A percentile compares a stretch with the other conserved stretches of the same genome.
Evolutionary conservation across 148 eudicot genomes (phyloP).

Genomic region (Vaccinium vitisidaea): DNA sequence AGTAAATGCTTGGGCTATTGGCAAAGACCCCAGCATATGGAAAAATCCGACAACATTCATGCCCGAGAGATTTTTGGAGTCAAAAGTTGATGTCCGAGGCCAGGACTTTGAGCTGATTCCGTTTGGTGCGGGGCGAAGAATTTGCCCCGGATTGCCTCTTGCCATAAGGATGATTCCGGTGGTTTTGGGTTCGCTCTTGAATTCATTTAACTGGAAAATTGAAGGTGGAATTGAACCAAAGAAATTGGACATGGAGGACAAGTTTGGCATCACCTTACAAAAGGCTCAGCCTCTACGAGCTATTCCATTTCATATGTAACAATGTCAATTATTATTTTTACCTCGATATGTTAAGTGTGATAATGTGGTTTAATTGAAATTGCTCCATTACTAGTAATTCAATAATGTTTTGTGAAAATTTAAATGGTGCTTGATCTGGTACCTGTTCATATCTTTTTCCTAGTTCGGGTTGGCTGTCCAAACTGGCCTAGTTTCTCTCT

Average conservation of each 20-base stretch:
- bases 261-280: too few relatives aligned
- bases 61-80: constrained; percentile 15
- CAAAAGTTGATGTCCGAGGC: constrained; percentile 1
- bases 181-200: constrained; percentile 17
- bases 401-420: constrained; percentile 9
- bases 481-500: too few relatives aligned
- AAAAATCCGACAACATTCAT: neutral
- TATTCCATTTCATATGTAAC: neutral
- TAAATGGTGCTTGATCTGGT: neutral
- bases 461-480: too few relatives aligned
- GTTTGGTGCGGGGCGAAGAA: constrained; percentile 16
- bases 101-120: constrained; percentile 20
- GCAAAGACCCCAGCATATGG: constrained; percentile 8
- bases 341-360: too few relatives aligned
- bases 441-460: too few relatives aligned
- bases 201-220: constrained; percentile 20
- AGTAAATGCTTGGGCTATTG: constrained; percentile 16
- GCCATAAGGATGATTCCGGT: constrained; percentile 9
- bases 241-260: constrained; percentile 6
- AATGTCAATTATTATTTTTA: neutral
- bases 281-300: too few relatives aligned
- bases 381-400: too few relatives aligned
- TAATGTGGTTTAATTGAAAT: too few relatives aligned
- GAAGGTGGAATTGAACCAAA: constrained; percentile 12
- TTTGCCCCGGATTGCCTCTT: constrained; percentile 14